phyloP scores from a whole-genome alignment of 2,329 filamentous ascomycete genomes.

The Colletotrichum australisinense region DNA sequence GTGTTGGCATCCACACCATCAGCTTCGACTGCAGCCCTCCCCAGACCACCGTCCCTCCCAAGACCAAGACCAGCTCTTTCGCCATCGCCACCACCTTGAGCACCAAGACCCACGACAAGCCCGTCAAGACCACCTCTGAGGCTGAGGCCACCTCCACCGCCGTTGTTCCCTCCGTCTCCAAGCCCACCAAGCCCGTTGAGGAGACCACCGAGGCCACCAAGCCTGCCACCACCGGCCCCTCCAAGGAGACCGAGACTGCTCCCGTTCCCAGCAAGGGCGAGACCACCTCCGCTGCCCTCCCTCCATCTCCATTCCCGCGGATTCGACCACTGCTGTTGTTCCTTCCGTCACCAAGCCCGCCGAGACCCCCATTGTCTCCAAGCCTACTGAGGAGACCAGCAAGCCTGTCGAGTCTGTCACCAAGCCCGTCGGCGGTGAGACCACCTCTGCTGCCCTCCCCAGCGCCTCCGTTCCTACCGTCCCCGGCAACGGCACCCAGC shows the following conservation, averaged over 20 bases:
- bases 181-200: constrained; percentile 30
- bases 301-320: constrained; percentile 20
- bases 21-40: constrained; percentile 74
- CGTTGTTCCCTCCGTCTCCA: constrained; percentile 21
- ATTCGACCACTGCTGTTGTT: constrained; percentile 32
- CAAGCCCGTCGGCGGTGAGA: constrained; percentile 33
- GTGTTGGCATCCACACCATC: constrained; percentile 79
- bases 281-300: constrained; percentile 15
- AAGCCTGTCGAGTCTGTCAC: constrained; percentile 17
- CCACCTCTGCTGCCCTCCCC: constrained; percentile 20
- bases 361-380: neutral
- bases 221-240: constrained; percentile 25
- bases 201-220: constrained; percentile 35
- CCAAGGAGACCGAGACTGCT: constrained; percentile 14
- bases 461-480: constrained; percentile 15
- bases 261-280: constrained; percentile 12
- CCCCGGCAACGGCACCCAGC: constrained; percentile 25
- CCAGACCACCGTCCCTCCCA: constrained; percentile 31
- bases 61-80: constrained; percentile 29
- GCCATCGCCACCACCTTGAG: constrained; percentile 32
- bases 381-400: constrained; percentile 16
- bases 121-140: constrained; percentile 33
- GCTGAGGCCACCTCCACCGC: constrained; percentile 37
- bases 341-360: constrained; percentile 30
- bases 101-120: constrained; percentile 34